Conservation (phyloP, 805 yeast genomes). For the Wickerhamiella allomyrinae region DNA sequence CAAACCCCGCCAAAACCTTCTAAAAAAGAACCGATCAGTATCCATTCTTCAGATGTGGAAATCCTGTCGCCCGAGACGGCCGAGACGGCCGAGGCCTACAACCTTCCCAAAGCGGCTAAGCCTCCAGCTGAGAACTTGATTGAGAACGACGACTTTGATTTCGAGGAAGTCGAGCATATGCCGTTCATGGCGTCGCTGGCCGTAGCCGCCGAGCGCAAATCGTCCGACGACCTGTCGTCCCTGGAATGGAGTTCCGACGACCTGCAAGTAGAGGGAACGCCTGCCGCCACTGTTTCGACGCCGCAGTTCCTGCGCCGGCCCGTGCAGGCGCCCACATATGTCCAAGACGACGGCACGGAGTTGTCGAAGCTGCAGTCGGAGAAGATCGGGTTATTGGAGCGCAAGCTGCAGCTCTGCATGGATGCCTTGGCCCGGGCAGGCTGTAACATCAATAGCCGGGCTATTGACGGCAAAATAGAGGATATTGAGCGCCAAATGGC, state of each 20-base stretch:
- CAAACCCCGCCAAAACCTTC: not conserved
- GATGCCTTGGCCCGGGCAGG: not conserved
- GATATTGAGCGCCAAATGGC: constrained; percentile 12
- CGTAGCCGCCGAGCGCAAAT: not conserved
- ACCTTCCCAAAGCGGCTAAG: too few species aligned
- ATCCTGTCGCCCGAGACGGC: too few species aligned
- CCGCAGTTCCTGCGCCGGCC: not conserved
- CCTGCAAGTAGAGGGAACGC: not conserved
- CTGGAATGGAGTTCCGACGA: not conserved
- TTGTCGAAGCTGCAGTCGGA: constrained; percentile 12
- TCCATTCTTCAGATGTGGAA: not conserved
- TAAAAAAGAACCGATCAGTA: too few species aligned
- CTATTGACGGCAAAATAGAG: constrained; percentile 8
- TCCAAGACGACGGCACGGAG: not conserved
- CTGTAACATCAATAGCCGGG: constrained; percentile 2
- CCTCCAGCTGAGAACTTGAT: too few species aligned
- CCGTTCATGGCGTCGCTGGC: not conserved
- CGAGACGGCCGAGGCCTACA: too few species aligned
- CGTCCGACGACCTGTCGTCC: not conserved
- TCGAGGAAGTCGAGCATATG: not conserved
- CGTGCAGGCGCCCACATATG: not conserved
- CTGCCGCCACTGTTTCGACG: not conserved
- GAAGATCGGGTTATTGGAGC: constrained; percentile 17
- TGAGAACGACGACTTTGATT: not conserved
- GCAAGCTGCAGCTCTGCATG: constrained; percentile 9